Percentiles rank a stretch among this genome's conserved stretches.
These are phyloP conservation scores for Ambrosia artemisiifolia DNA, from an alignment of 129 eudicot genomes.

Conservation along the genomic window DNA sequence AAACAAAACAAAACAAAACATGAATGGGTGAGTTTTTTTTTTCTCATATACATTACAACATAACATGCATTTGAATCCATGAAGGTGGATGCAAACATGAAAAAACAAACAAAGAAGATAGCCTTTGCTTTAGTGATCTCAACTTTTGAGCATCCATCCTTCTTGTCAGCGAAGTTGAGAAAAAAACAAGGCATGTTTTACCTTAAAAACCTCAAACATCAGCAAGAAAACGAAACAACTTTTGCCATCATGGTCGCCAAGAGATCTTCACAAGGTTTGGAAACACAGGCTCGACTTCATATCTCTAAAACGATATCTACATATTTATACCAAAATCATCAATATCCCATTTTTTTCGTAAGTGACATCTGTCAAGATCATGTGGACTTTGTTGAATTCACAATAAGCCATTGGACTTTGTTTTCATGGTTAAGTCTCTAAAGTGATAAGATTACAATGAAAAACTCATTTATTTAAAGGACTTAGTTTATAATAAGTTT, in stretches of 20 bases:
- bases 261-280: conserved; percentile 19
- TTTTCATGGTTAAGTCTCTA: not conserved
- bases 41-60: conserved; percentile 19
- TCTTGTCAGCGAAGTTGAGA: conserved; percentile 35
- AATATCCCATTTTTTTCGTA: not conserved
- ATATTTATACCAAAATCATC: conserved; percentile 10
- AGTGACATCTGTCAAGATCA: not conserved
- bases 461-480: not conserved
- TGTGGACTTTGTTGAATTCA: not conserved
- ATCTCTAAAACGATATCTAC: conserved; percentile 42
- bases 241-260: not conserved
- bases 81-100: conserved; percentile 34
- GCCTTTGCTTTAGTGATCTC: conserved; percentile 37
- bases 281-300: conserved; percentile 5
- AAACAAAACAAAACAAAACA: conserved; percentile 31
- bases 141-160: conserved; percentile 35
- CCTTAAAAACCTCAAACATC: conserved; percentile 41
- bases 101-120: conserved; percentile 19
- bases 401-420: not conserved
- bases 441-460: not conserved
- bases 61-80: conserved; percentile 31
- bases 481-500: not conserved
- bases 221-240: conserved; percentile 27
- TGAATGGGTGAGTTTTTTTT: conserved; percentile 11
- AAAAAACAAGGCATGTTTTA: conserved; percentile 33